phyloP scores from a whole-genome alignment of 345 rosid genomes.

The Syzygium oleosum region DNA sequence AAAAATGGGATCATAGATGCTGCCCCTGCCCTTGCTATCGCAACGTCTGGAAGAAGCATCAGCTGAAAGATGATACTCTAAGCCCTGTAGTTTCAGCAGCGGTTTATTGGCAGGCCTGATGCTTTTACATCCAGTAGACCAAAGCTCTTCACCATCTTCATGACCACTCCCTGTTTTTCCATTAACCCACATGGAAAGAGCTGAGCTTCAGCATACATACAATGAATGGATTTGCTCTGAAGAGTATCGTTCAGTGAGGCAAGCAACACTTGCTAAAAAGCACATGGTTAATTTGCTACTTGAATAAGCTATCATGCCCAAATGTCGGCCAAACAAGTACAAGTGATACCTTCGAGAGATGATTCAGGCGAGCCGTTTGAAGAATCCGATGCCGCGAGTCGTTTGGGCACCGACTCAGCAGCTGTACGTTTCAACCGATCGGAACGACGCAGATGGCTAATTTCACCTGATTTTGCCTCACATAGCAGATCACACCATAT shows the following conservation, averaged over 20 bases:
- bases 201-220: background rate
- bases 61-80: constrained; percentile 6
- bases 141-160: background rate
- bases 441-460: constrained; percentile 8
- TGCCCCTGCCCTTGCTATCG: constrained; percentile 22
- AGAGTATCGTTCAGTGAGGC: background rate
- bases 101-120: constrained; percentile 11
- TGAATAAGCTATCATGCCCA: background rate
- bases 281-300: background rate
- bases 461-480: background rate
- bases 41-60: constrained; percentile 32
- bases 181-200: background rate
- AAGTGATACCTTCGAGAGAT: background rate
- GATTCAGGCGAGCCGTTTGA: background rate
- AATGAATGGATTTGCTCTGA: background rate
- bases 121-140: background rate
- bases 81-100: background rate
- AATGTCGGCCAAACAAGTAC: background rate
- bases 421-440: background rate
- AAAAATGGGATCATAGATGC: constrained; percentile 19
- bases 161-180: background rate
- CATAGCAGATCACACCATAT: background rate
- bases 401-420: background rate
- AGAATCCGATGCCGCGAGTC: background rate
- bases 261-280: background rate